Evolutionary conservation across 805 yeast species (phyloP), one percentile per base, ranked within the genome.

Genomic region (Diddensiella santjacobensis): DNA sequence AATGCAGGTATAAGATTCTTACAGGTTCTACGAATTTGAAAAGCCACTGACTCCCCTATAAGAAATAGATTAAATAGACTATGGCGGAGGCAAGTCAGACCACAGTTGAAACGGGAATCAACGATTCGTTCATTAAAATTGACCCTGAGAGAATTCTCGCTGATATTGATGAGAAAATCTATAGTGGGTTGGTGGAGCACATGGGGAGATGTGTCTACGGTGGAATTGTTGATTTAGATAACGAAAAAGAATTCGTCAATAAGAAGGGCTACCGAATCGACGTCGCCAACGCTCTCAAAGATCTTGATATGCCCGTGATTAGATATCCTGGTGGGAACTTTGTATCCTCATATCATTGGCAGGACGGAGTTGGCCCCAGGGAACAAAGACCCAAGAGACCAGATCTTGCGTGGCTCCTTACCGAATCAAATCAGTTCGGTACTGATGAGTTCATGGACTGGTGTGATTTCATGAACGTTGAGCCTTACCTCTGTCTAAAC

Each of bases 311-410:
- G 63, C 69, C 70, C 10, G 66, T 63, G 3, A 61, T 66, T 10
- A 56, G 70, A 45, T 66, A 67, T 61, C 70, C 70, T 29, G 70
- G 70, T 13, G 70, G 70, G 11, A 66, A 66, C 45, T 66, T 66
- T 51, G 69, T 64, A 19, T 58, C 65, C 2, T 58, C 67, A 3
- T 66, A 66, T 42, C 70, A 66, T 41, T 66, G 70, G 70, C 43
- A 55, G 19, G 70, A 66, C 43, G 70, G 65, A 3, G 62, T 66
- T 23, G 70, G 70, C 2, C 69, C 69, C 5, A 54, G 53, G 36
- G 61, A 59, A 22, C 18, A 50, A 5, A 56, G 70, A 38, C 69
- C 68, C 13, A 49, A 61, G 40, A 50, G 69, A 44, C 69, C 68
- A 2, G 70, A 65, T 47, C 57, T 65, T 37, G 70, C 70, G 13